Evolutionary conservation across 75 land plant genomes (phyloP).

Genomic region (Picea glauca): DNA sequence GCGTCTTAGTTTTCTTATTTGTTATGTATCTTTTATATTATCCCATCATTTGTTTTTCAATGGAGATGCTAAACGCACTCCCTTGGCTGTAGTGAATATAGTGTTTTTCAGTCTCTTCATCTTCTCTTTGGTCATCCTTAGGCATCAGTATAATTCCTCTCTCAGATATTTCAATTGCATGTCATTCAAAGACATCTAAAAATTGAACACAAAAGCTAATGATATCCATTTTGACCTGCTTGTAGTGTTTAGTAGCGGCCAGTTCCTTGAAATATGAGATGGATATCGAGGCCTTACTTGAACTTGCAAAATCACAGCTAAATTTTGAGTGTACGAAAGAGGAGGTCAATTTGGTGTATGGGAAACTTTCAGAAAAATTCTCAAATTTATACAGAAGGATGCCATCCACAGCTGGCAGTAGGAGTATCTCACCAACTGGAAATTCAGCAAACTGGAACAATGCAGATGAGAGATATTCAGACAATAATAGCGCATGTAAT

Average conservation of each 20-base stretch:
- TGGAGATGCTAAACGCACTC: too few species aligned
- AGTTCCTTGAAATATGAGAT: slow-evolving; percentile 35
- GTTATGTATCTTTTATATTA: too few species aligned
- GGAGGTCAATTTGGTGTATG: slow-evolving; percentile 33
- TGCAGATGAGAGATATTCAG: not conserved
- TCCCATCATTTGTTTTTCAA: too few species aligned
- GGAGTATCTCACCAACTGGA: not conserved
- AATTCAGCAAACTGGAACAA: not conserved
- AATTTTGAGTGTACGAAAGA: slow-evolving; percentile 35
- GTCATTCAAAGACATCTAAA: not conserved
- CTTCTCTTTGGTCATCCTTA: too few species aligned
- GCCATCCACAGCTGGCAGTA: not conserved
- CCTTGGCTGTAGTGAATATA: too few species aligned
- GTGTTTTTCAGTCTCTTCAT: too few species aligned
- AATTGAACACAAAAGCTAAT: not conserved
- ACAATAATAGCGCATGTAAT: not conserved
- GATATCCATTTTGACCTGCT: not conserved
- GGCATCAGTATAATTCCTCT: too few species aligned
- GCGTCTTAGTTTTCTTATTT: too few species aligned
- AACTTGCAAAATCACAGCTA: slow-evolving; percentile 38
- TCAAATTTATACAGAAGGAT: not conserved
- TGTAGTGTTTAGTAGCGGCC: slow-evolving; percentile 80
- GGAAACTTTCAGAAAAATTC: slow-evolving; percentile 13
- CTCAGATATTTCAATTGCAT: too few species aligned
- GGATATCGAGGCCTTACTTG: slow-evolving; percentile 37